A percentile compares a stretch with the other conserved stretches of the same genome.
These are phyloP conservation scores for Leccinum variabile DNA, from an alignment of 1,284 basidiomycete genomes.

Conservation along the genomic window DNA sequence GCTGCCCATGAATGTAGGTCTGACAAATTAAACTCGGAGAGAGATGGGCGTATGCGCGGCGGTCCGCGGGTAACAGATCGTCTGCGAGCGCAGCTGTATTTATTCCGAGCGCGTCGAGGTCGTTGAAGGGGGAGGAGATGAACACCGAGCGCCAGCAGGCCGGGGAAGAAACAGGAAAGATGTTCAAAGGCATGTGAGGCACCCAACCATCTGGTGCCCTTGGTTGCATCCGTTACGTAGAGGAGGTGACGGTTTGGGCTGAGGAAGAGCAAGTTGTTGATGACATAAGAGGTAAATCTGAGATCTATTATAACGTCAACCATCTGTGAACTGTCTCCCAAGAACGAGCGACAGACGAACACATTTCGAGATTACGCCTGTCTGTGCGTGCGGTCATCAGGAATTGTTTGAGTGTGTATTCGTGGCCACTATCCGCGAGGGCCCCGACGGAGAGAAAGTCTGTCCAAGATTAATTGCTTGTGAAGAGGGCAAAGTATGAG, in stretches of 20 bases:
- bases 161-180: slow-evolving; percentile 76
- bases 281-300: slow-evolving; percentile 56
- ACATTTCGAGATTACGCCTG: slow-evolving; percentile 59
- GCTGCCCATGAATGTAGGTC: slow-evolving; percentile 66
- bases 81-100: slow-evolving; percentile 38
- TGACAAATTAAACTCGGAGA: slow-evolving; percentile 42
- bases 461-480: slow-evolving; percentile 22
- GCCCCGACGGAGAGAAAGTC: slow-evolving; percentile 58
- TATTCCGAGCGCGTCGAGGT: slow-evolving; percentile 45
- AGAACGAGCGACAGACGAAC: slow-evolving; percentile 40
- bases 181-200: slow-evolving; percentile 67
- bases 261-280: slow-evolving; percentile 65
- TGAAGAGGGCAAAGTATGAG: background rate
- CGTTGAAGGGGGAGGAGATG: slow-evolving; percentile 56
- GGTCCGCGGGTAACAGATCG: slow-evolving; percentile 38
- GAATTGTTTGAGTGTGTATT: slow-evolving; percentile 75
- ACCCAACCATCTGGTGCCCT: slow-evolving; percentile 20
- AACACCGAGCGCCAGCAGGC: slow-evolving; percentile 69
- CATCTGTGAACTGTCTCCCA: background rate
- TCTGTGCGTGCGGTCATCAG: slow-evolving; percentile 63
- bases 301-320: slow-evolving; percentile 47
- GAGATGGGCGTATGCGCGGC: slow-evolving; percentile 36
- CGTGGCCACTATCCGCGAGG: slow-evolving; percentile 68
- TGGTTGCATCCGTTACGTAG: slow-evolving; percentile 61
- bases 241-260: slow-evolving; percentile 64